These are phyloP conservation scores for Maudiozyma turicensis DNA, from an alignment of 805 yeast genomes.

Conservation along the genomic window DNA sequence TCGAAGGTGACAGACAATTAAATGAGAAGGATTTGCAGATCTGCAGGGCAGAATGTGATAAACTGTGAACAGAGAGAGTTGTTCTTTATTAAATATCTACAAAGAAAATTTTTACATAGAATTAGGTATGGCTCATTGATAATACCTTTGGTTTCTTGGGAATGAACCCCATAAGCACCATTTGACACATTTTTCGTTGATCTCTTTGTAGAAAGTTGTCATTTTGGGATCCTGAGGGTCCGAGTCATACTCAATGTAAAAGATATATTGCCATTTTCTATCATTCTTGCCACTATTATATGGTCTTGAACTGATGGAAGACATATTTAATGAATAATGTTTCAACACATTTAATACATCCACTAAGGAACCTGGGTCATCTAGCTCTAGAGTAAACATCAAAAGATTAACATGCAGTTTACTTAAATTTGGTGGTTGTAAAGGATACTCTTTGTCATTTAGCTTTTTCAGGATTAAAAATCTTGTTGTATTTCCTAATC, in stretches of 20 bases:
- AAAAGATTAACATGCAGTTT: slow-evolving; percentile 38
- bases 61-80: too few relatives aligned
- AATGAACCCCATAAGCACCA: slow-evolving; percentile 54
- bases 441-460: slow-evolving; percentile 3
- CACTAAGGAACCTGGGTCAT: slow-evolving; percentile 68
- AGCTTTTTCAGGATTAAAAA: slow-evolving; percentile 56
- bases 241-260: slow-evolving; percentile 54
- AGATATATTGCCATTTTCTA: slow-evolving; percentile 66
- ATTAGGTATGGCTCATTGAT: slow-evolving; percentile 5
- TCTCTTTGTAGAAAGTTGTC: slow-evolving; percentile 32
- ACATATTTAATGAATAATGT: slow-evolving; percentile 48
- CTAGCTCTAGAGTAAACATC: slow-evolving; percentile 54
- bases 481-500: slow-evolving; percentile 70
- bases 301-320: slow-evolving; percentile 72
- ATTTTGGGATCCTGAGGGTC: slow-evolving; percentile 23
- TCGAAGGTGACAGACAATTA: too few relatives aligned
- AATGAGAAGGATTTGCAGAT: too few relatives aligned
- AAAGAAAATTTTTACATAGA: not conserved
- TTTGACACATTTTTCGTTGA: slow-evolving; percentile 37
- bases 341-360: slow-evolving; percentile 52
- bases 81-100: not conserved
- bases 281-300: slow-evolving; percentile 25
- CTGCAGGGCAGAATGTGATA: too few relatives aligned
- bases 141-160: slow-evolving; percentile 36
- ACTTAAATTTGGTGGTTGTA: not conserved